Conservation (phyloP, 139 green algal species). For the Tetradesmus obliquus region DNA sequence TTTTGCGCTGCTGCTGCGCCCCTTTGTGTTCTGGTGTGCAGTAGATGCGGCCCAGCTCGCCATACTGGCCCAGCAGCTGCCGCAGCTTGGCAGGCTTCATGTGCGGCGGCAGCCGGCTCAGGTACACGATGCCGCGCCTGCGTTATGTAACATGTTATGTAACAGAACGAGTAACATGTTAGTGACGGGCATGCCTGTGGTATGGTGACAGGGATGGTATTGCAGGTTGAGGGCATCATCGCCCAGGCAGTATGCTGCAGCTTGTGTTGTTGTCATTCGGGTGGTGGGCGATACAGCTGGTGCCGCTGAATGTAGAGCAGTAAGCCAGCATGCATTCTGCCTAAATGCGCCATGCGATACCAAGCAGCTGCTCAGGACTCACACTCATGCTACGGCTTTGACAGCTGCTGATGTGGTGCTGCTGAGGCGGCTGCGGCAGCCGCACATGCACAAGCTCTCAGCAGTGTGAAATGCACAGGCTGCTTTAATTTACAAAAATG, state of each 20-base stretch:
- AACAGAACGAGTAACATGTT: not conserved
- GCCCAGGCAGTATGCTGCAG: not conserved
- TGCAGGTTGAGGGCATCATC: too few relatives aligned
- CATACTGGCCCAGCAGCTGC: conserved; percentile 87
- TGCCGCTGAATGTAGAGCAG: too few relatives aligned
- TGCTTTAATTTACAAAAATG: too few relatives aligned
- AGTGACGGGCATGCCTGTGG: not conserved
- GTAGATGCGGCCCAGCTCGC: conserved; percentile 87
- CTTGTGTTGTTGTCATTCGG: not conserved
- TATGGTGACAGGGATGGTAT: not conserved
- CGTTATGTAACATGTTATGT: not conserved
- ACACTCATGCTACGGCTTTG: too few relatives aligned
- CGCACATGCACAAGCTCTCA: too few relatives aligned
- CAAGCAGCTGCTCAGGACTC: too few relatives aligned
- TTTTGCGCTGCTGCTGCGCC: conserved; percentile 58
- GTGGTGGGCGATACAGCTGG: too few relatives aligned
- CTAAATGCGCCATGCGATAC: too few relatives aligned
- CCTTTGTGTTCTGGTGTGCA: conserved; percentile 82
- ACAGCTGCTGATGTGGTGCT: too few relatives aligned
- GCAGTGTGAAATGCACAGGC: too few relatives aligned
- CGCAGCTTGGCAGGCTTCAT: conserved; percentile 93
- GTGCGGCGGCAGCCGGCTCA: conserved; percentile 73
- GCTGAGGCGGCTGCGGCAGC: too few relatives aligned
- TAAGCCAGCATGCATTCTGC: too few relatives aligned
- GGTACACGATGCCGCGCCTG: conserved; percentile 85